Conservation (phyloP, 1,284 basidiomycete species). For the Ganoderma meredithae region DNA sequence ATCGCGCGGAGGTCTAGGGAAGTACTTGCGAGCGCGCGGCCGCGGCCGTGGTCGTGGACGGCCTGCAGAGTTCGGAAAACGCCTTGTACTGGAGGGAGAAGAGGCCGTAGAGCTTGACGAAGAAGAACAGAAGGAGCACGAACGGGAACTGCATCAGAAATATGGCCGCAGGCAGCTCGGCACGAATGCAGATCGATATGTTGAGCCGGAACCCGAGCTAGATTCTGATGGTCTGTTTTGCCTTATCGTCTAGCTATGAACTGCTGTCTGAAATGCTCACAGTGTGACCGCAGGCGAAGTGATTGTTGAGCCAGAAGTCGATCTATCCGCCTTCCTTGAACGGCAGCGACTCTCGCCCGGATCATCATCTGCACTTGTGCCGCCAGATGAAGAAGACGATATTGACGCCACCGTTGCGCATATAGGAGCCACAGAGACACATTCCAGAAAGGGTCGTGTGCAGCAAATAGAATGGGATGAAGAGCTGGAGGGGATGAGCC, state of each 20-base stretch:
- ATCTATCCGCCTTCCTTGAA: slow-evolving; percentile 70
- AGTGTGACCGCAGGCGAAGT: slow-evolving; percentile 59
- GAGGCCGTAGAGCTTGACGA: slow-evolving; percentile 47
- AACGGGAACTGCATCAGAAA: slow-evolving; percentile 53
- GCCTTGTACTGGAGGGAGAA: slow-evolving; percentile 68
- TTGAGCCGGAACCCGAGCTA: slow-evolving; percentile 67
- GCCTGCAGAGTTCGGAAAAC: slow-evolving; percentile 66
- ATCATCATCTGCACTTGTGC: slow-evolving; percentile 37
- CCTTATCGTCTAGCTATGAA: neutral
- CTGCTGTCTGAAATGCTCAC: neutral
- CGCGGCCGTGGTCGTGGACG: slow-evolving; percentile 64
- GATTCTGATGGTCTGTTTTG: slow-evolving; percentile 64
- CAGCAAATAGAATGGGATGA: slow-evolving; percentile 73
- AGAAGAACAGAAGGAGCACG: slow-evolving; percentile 55
- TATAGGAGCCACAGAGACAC: slow-evolving; percentile 31
- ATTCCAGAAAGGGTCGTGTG: slow-evolving; percentile 66
- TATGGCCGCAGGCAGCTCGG: slow-evolving; percentile 65
- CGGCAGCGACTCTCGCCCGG: slow-evolving; percentile 56
- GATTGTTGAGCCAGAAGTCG: slow-evolving; percentile 74
- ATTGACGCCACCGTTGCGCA: slow-evolving; percentile 67
- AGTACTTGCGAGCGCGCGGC: slow-evolving; percentile 74
- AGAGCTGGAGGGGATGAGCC: slow-evolving; percentile 65
- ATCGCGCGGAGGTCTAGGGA: slow-evolving; percentile 73
- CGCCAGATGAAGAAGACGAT: slow-evolving; percentile 60
- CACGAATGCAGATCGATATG: slow-evolving; percentile 76